Conservation (phyloP, 176 grass and related monocot species). For the Melocanna baccifera region DNA sequence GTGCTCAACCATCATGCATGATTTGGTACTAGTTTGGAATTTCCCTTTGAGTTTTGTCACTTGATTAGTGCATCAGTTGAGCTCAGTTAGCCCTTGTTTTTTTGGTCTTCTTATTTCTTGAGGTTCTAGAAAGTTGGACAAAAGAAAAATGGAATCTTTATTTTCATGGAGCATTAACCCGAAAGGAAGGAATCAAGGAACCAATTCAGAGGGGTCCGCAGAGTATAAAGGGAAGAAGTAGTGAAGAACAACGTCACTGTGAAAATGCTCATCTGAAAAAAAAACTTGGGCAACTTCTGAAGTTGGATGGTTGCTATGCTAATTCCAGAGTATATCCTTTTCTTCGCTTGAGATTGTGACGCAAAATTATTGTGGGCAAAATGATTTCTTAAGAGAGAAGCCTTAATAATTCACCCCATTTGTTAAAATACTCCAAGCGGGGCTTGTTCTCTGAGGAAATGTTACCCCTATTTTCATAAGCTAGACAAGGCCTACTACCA, state of each 20-base stretch:
- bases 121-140: constrained; percentile 21
- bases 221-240: constrained; percentile 33
- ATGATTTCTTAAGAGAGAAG: not conserved
- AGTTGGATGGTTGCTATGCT: not conserved
- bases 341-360: not conserved
- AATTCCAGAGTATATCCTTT: not conserved
- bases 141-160: constrained; percentile 33
- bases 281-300: not conserved
- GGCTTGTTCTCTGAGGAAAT: not conserved
- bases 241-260: constrained; percentile 22
- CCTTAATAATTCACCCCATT: not conserved
- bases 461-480: not conserved
- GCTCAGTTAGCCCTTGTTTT: not conserved
- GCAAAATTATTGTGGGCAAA: not conserved
- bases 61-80: constrained; percentile 15
- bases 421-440: not conserved
- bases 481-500: not conserved
- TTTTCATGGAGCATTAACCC: constrained; percentile 46
- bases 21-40: not conserved
- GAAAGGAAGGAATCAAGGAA: constrained; percentile 59
- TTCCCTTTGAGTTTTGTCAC: not conserved
- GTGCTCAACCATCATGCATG: constrained; percentile 22
- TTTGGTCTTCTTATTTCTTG: not conserved
- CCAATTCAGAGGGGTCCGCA: constrained; percentile 3
- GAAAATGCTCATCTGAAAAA: constrained; percentile 5